A percentile compares a stretch with the other conserved stretches of the same genome.
Conservation (phyloP, 148 eudicot genomes). For the Rhododendron kiyosumense region DNA sequence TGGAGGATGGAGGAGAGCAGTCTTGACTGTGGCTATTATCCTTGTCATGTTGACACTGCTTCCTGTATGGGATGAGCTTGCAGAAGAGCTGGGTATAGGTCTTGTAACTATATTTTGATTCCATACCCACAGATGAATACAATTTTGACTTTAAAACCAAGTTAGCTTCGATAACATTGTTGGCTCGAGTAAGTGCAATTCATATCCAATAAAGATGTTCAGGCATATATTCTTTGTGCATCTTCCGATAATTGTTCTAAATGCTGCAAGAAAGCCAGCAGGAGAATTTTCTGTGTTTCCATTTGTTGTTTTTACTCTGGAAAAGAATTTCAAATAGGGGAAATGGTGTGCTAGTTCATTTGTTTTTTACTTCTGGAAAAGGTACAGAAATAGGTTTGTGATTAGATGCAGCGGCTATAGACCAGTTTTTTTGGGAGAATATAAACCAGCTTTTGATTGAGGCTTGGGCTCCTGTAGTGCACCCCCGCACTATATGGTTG, state of each 20-base stretch:
- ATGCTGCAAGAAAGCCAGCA: background rate
- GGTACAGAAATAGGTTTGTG: no score
- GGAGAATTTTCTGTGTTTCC: background rate
- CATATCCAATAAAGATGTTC: background rate
- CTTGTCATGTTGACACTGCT: conserved; percentile 77
- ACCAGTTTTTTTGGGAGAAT: no score
- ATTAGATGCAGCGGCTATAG: no score
- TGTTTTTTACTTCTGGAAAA: no score
- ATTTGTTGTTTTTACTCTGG: no score
- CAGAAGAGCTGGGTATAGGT: conserved; percentile 91
- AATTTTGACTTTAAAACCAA: conserved; percentile 16
- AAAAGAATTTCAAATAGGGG: no score
- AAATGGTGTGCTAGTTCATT: no score
- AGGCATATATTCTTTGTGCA: background rate
- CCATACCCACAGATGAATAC: conserved; percentile 5
- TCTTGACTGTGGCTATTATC: conserved; percentile 39
- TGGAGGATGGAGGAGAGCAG: conserved; percentile 70
- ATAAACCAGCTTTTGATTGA: no score
- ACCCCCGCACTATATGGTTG: no score
- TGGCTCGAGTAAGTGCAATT: conserved; percentile 7
- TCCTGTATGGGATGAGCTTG: conserved; percentile 96
- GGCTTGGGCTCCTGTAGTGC: no score
- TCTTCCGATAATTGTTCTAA: background rate
- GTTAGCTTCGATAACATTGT: background rate
- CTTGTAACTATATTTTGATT: conserved; percentile 63